Evolutionary conservation across 2,329 filamentous ascomycete species (phyloP).

Genomic region (Phaeophleospora eucalypticola): DNA sequence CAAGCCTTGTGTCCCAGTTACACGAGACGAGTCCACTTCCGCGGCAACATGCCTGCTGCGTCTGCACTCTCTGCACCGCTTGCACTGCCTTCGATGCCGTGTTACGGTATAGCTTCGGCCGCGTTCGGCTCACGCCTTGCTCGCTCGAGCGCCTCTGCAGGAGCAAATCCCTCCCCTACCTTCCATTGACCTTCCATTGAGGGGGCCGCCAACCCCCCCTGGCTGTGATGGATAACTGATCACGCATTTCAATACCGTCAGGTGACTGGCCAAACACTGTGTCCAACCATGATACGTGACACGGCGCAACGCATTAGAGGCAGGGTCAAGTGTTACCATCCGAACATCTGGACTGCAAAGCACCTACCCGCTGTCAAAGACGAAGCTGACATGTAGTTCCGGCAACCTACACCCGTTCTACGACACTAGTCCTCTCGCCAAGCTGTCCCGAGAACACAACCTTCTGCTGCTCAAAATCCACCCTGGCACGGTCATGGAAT

Average conservation of each 20-base stretch:
- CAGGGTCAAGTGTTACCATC: background rate
- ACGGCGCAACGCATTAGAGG: background rate
- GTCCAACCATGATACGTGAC: background rate
- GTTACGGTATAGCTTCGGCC: background rate
- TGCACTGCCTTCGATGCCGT: background rate
- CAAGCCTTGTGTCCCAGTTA: background rate
- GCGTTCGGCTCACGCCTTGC: background rate
- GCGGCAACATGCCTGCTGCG: no score
- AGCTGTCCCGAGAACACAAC: background rate
- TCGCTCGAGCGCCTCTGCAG: constrained; percentile 6
- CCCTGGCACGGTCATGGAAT: background rate
- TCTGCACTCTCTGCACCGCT: background rate
- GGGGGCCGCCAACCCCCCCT: background rate
- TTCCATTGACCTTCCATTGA: background rate
- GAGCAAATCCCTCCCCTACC: background rate
- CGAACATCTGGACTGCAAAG: background rate
- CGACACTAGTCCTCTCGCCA: background rate
- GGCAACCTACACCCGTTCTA: background rate
- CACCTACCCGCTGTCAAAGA: background rate
- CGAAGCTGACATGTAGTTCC: background rate
- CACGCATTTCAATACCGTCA: constrained; percentile 9
- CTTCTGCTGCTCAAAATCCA: background rate
- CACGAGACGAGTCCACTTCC: no score
- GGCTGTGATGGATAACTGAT: constrained; percentile 1
- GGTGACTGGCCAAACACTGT: constrained; percentile 1